Base-by-base conservation (phyloP, 805 yeast species). In the Schwanniomyces vanrijiae region DNA sequence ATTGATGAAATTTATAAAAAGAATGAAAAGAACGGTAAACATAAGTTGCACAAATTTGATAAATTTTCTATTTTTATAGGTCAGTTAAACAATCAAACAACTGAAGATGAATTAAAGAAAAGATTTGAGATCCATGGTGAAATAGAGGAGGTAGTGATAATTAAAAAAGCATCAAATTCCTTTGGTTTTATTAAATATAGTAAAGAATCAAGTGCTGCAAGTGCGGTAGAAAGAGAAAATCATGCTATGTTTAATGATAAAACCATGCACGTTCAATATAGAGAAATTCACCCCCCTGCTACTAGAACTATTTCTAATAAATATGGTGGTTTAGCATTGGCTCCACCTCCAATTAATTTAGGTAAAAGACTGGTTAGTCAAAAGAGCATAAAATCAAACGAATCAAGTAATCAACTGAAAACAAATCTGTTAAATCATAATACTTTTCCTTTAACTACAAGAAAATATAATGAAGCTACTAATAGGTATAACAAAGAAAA, bases 141-240 rank as follows among this genome's bases (percentile, higher is more conserved):
- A 37, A 80, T 90, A 44, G 68, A 66, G 13, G 82, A 80, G 40
- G 75, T 82, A 40, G 72, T 86, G 37, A 77, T 86, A 31, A 64
- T 76, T 34, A 80, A 78, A 55, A 80, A 71, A 35, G 67, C 70
- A 3, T 67, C 72, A 42, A 72, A 71, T 42, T 73, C 78, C 25
- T 88, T 87, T 73, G 96, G 95, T 1, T 89, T 90, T 58, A 79
- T 90, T 50, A 80, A 80, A 48, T 90, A 71, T 58, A 73, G 71
- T 29, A 71, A 76, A 9, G 90, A 85, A 55, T 76, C 77, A 19
- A 81, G 94, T 19, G 96, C 96, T 6, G 95, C 94, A 4, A 76
- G 88, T 41, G 96, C 96, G 1, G 88, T 90, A 45, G 95, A 89
- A 63, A 76, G 83, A 51, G 94, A 88, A 60, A 89, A 90, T 60